Evolutionary conservation across 495 filamentous ascomycete species (phyloP).

Genomic region (Hypoxylon rickii): DNA sequence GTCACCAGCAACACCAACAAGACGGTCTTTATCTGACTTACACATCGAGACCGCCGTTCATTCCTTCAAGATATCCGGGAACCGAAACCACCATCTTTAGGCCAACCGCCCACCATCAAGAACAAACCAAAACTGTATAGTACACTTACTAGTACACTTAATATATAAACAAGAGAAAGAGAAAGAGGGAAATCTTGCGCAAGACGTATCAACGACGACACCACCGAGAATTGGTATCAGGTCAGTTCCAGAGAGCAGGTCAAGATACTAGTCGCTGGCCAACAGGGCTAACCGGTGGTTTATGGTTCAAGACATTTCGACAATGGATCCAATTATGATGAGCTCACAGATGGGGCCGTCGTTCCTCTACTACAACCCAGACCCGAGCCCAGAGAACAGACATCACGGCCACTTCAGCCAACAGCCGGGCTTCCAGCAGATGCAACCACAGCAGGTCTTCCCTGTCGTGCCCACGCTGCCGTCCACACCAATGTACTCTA

Average conservation of each 20-base stretch:
- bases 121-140: slow-evolving; percentile 40
- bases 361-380: slow-evolving; percentile 91
- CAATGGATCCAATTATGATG: slow-evolving; percentile 53
- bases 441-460: slow-evolving; percentile 56
- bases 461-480: slow-evolving; percentile 59
- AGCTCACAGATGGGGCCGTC: slow-evolving; percentile 70
- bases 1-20: slow-evolving; percentile 44
- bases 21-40: slow-evolving; percentile 43
- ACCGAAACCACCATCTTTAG: slow-evolving; percentile 57
- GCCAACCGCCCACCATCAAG: slow-evolving; percentile 44
- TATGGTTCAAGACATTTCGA: slow-evolving; percentile 24
- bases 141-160: slow-evolving; percentile 51
- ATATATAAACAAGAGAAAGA: slow-evolving; percentile 42
- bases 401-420: slow-evolving; percentile 84
- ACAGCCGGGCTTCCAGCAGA: slow-evolving; percentile 62
- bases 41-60: slow-evolving; percentile 50
- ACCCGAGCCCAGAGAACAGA: slow-evolving; percentile 71
- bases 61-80: slow-evolving; percentile 47
- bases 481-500: slow-evolving; percentile 74
- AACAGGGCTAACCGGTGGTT: slow-evolving; percentile 19
- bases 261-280: slow-evolving; percentile 1
- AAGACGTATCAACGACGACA: slow-evolving; percentile 1
- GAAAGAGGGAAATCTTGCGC: slow-evolving; percentile 25
- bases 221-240: slow-evolving; percentile 24
- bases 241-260: slow-evolving; percentile 10